Conservation (phyloP, 164 flowering plant genomes). For the Santalum album region DNA sequence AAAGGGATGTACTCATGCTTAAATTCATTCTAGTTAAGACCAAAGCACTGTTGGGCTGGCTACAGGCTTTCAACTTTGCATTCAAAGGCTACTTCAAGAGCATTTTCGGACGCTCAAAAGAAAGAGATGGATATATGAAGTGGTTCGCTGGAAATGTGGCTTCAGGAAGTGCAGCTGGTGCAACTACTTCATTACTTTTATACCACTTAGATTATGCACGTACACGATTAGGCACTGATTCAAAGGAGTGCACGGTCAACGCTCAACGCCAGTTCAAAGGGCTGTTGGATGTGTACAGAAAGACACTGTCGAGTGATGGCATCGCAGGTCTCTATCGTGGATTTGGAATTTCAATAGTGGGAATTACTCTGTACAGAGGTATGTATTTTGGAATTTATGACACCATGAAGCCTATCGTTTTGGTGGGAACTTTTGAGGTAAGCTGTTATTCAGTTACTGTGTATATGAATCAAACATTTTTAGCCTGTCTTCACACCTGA, state of each 20-base stretch:
- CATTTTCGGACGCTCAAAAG: slow-evolving; percentile 71
- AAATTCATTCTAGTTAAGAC: neutral
- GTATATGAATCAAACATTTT: too few relatives aligned
- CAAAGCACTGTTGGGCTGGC: slow-evolving; percentile 9
- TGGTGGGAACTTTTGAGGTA: slow-evolving; percentile 87
- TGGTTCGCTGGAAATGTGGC: slow-evolving; percentile 92
- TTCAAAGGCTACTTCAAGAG: slow-evolving; percentile 89
- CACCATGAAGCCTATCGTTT: slow-evolving; percentile 78
- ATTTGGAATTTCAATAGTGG: slow-evolving; percentile 86
- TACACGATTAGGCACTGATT: slow-evolving; percentile 84
- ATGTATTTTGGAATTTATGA: slow-evolving; percentile 96
- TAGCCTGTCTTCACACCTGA: too few relatives aligned
- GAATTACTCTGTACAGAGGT: slow-evolving; percentile 89
- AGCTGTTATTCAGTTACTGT: too few relatives aligned
- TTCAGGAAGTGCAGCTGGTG: slow-evolving; percentile 99
- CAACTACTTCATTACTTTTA: slow-evolving; percentile 74
- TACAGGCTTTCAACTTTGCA: slow-evolving; percentile 95
- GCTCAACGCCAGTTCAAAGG: slow-evolving; percentile 79
- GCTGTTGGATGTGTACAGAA: slow-evolving; percentile 69
- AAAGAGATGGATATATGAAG: slow-evolving; percentile 83
- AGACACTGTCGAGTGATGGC: slow-evolving; percentile 82
- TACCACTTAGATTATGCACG: slow-evolving; percentile 95
- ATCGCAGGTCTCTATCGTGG: slow-evolving; percentile 83
- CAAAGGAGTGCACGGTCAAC: slow-evolving; percentile 34
- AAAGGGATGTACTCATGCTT: neutral